Conservation (phyloP, 164 flowering plant species). For the Umbilicus rupestris region DNA sequence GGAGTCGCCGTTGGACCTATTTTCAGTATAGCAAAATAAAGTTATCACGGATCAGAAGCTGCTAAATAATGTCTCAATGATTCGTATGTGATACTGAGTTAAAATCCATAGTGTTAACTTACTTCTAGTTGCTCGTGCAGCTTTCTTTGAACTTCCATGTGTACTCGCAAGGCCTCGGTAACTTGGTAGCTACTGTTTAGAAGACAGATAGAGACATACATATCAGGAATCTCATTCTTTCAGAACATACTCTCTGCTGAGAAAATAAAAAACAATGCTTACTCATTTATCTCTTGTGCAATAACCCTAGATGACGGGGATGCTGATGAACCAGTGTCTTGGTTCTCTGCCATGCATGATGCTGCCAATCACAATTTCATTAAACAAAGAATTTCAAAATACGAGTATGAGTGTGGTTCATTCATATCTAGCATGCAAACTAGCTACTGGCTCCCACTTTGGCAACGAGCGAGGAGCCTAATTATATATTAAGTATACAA, state of each 20-base stretch:
- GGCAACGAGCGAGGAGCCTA: too few relatives aligned
- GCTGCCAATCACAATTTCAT: constrained; percentile 35
- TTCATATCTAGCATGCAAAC: not conserved
- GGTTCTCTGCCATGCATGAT: constrained; percentile 61
- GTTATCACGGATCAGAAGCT: not conserved
- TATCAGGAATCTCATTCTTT: not conserved
- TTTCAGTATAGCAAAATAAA: not conserved
- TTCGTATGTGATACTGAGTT: not conserved
- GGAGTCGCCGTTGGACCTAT: constrained; percentile 86
- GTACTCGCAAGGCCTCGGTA: constrained; percentile 88
- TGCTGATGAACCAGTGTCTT: constrained; percentile 59
- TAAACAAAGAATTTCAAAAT: not conserved
- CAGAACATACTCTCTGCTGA: too few relatives aligned
- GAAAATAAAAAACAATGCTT: constrained; percentile 15
- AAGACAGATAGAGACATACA: not conserved
- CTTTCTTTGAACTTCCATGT: constrained; percentile 94
- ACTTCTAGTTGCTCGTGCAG: constrained; percentile 96
- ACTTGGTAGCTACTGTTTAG: constrained; percentile 67
- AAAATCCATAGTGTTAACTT: constrained; percentile 8
- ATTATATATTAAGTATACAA: too few relatives aligned
- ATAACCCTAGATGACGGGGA: constrained; percentile 49
- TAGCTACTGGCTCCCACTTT: too few relatives aligned
- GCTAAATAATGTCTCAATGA: not conserved
- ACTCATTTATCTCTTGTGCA: constrained; percentile 81
- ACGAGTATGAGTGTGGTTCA: too few relatives aligned